phyloP scores from a whole-genome alignment of 495 filamentous ascomycete species.

The Xylaria telfairii region DNA sequence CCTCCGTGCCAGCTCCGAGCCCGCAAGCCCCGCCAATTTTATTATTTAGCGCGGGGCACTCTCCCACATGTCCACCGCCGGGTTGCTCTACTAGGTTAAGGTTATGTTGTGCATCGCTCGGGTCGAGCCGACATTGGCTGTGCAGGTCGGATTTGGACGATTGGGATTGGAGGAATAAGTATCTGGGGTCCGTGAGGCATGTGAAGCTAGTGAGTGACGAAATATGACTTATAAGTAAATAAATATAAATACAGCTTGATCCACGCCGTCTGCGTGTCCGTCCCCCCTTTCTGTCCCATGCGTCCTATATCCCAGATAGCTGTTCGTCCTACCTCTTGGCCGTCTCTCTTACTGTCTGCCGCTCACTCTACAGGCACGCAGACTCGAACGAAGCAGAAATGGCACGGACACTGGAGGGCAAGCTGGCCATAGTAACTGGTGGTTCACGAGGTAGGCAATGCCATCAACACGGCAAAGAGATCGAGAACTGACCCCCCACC shows the following conservation, averaged over 20 bases:
- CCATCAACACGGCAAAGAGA: background rate
- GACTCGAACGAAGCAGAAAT: constrained; percentile 20
- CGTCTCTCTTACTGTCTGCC: background rate
- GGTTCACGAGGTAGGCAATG: constrained; percentile 71
- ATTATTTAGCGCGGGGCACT: constrained; percentile 11
- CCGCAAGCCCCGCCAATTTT: background rate
- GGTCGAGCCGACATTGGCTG: background rate
- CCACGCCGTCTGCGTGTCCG: background rate
- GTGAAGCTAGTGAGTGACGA: background rate
- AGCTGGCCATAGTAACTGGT: constrained; percentile 79
- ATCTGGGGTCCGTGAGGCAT: no score
- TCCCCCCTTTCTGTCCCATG: background rate
- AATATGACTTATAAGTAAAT: background rate
- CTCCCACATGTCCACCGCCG: no score
- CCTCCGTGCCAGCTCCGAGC: background rate
- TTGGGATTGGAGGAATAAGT: constrained; percentile 16
- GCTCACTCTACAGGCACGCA: background rate
- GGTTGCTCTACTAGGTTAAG: no score
- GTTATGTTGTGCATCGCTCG: no score
- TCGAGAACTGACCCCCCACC: background rate
- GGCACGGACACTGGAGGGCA: constrained; percentile 62
- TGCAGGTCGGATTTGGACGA: background rate
- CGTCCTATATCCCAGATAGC: background rate
- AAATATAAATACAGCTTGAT: background rate
- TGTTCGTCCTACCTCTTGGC: background rate